These are phyloP conservation scores for Rhizopogon sp. DNA, from an alignment of 768 basidiomycete species.

Conservation along the genomic window DNA sequence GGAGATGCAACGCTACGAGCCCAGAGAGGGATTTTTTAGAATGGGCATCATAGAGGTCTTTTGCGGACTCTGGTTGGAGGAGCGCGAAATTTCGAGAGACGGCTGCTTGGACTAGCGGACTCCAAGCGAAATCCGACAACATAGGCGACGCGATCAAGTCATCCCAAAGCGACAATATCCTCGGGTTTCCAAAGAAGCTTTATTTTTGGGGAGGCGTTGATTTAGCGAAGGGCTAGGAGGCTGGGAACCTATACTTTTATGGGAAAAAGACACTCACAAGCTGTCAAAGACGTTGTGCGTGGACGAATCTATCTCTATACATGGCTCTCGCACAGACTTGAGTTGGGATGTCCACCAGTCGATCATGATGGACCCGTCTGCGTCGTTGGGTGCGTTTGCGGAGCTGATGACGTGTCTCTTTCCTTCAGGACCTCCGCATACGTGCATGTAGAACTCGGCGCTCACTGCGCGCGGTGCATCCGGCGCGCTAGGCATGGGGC, in stretches of 20 bases:
- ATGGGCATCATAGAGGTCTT: slow-evolving; percentile 12
- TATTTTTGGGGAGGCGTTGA: background rate
- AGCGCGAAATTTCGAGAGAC: slow-evolving; percentile 43
- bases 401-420: slow-evolving; percentile 30
- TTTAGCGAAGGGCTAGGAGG: too few relatives aligned
- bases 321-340: slow-evolving; percentile 28
- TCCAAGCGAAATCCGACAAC: slow-evolving; percentile 47
- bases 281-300: slow-evolving; percentile 42
- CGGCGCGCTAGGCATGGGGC: slow-evolving; percentile 24
- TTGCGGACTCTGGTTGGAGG: slow-evolving; percentile 31
- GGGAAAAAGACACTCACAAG: slow-evolving; percentile 30
- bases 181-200: slow-evolving; percentile 42
- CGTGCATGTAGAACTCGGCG: slow-evolving; percentile 41
- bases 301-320: slow-evolving; percentile 41
- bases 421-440: slow-evolving; percentile 36
- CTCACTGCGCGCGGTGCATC: slow-evolving; percentile 35
- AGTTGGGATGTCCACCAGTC: slow-evolving; percentile 47
- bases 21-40: slow-evolving; percentile 29
- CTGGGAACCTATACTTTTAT: background rate
- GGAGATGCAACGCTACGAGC: slow-evolving; percentile 49
- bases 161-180: slow-evolving; percentile 39
- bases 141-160: slow-evolving; percentile 43
- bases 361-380: slow-evolving; percentile 38
- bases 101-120: slow-evolving; percentile 44
- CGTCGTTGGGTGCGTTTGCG: slow-evolving; percentile 29